These are phyloP conservation scores for Uromyces viciae-fabae DNA, from an alignment of 1,284 basidiomycete genomes.

Conservation along the genomic window DNA sequence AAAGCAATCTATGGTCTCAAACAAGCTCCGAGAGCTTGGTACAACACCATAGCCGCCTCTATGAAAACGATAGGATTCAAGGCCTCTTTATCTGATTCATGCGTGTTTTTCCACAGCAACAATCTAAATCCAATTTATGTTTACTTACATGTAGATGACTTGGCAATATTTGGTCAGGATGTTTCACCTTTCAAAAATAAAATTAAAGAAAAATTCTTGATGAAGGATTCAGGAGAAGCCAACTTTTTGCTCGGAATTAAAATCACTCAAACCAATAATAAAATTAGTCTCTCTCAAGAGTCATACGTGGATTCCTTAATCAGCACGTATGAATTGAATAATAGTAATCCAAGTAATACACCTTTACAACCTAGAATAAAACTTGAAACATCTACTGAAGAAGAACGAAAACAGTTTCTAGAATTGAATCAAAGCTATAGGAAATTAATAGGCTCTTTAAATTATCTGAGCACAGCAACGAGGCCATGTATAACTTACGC, in stretches of 20 bases:
- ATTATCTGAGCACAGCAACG: background rate
- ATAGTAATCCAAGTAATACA: background rate
- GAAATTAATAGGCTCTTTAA: background rate
- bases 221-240: background rate
- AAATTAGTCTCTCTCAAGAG: background rate
- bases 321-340: background rate
- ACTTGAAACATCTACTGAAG: background rate
- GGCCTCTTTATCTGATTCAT: background rate
- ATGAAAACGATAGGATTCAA: background rate
- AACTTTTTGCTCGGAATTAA: constrained; percentile 1
- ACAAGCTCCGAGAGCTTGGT: background rate
- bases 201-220: background rate
- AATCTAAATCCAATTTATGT: background rate
- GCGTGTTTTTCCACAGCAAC: background rate
- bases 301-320: background rate
- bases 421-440: background rate
- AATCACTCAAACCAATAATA: background rate
- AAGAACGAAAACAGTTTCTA: background rate
- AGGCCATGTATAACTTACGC: background rate
- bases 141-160: background rate
- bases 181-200: background rate
- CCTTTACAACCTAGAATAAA: background rate
- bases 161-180: background rate
- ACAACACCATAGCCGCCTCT: background rate
- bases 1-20: background rate